A percentile compares a stretch with the other conserved stretches of the same genome.
phyloP scores from a whole-genome alignment of 305 asterid species.

The Fraxinus albicans region DNA sequence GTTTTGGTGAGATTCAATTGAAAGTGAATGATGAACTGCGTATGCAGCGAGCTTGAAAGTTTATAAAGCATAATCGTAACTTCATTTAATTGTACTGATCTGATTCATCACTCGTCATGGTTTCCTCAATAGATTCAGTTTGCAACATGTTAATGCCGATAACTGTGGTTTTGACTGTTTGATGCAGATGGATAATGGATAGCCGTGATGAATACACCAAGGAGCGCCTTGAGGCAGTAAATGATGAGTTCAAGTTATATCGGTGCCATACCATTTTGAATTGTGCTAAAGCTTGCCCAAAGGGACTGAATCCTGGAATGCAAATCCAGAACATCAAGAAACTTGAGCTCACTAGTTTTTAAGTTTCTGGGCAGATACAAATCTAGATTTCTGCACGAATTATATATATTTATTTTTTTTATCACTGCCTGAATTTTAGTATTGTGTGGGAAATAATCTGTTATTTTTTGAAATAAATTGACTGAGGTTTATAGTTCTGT shows the following conservation, averaged over 20 bases:
- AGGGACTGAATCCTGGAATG: conserved; percentile 92
- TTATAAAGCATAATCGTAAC: not conserved
- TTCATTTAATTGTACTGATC: not conserved
- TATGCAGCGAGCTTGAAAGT: not conserved
- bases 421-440: conserved; percentile 18
- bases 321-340: conserved; percentile 92
- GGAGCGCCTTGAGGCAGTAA: conserved; percentile 88
- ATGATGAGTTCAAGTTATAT: conserved; percentile 86
- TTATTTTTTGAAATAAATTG: conserved; percentile 14
- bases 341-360: conserved; percentile 57
- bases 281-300: conserved; percentile 95
- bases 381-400: conserved; percentile 21
- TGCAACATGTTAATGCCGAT: not conserved
- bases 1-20: too few species aligned
- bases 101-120: not conserved
- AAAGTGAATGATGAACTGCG: not conserved
- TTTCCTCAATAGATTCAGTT: not conserved
- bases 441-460: conserved; percentile 28
- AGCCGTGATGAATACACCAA: conserved; percentile 93
- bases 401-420: conserved; percentile 3
- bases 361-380: conserved; percentile 1
- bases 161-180: conserved; percentile 2
- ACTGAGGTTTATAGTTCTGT: not conserved
- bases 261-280: conserved; percentile 92
- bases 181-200: conserved; percentile 96